A percentile compares a stretch with the other conserved stretches of the same genome.
phyloP scores from a whole-genome alignment of 2,329 filamentous ascomycete species.

The Hypoxylon sp. region DNA sequence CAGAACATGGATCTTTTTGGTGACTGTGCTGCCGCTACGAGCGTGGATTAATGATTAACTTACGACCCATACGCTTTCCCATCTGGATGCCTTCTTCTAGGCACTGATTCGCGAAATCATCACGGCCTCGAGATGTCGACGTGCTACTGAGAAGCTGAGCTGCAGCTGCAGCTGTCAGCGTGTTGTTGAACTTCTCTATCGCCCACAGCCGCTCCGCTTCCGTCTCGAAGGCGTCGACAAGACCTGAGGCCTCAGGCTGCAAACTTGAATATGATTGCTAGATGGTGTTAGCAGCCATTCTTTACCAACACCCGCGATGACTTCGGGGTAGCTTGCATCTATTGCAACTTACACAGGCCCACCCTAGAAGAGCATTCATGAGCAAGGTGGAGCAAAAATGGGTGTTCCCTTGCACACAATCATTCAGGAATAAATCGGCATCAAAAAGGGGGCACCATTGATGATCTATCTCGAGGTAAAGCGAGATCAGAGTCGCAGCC shows the following conservation, averaged over 20 bases:
- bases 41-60: conserved; percentile 18
- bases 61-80: conserved; percentile 45
- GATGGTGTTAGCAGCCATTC: conserved; percentile 12
- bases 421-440: conserved; percentile 43
- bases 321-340: neutral
- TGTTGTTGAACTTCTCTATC: conserved; percentile 41
- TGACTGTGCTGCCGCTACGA: neutral
- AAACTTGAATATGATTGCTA: conserved; percentile 43
- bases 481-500: conserved; percentile 35
- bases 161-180: conserved; percentile 39
- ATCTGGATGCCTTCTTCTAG: conserved; percentile 42
- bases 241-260: conserved; percentile 33
- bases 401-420: conserved; percentile 29
- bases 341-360: conserved; percentile 40
- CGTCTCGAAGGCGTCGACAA: conserved; percentile 33
- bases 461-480: conserved; percentile 43
- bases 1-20: conserved; percentile 6
- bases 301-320: neutral
- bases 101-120: conserved; percentile 39
- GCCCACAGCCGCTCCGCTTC: conserved; percentile 42
- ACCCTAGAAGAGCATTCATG: conserved; percentile 39
- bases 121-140: conserved; percentile 37
- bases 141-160: conserved; percentile 40
- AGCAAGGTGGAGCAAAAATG: conserved; percentile 44
- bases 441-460: conserved; percentile 45